These are phyloP conservation scores for Geosmithia morbida DNA, from an alignment of 2,329 filamentous ascomycete species.

Conservation along the genomic window DNA sequence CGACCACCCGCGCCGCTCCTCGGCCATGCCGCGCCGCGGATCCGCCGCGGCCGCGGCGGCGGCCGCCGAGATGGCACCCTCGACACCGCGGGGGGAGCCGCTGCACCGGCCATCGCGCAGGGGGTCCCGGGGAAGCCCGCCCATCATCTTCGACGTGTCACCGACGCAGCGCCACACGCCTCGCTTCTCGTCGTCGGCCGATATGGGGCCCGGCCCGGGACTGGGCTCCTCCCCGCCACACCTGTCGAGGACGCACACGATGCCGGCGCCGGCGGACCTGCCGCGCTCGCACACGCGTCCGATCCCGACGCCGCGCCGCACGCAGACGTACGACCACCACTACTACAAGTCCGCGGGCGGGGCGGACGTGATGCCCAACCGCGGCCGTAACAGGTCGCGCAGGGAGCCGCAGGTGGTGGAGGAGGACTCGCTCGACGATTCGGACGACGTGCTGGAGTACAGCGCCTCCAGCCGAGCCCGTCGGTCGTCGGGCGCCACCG, in stretches of 20 bases:
- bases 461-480: background rate
- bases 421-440: conserved; percentile 20
- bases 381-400: conserved; percentile 22
- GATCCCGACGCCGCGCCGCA: conserved; percentile 9
- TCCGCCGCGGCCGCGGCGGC: conserved; percentile 9
- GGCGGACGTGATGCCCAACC: conserved; percentile 10
- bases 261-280: conserved; percentile 12
- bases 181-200: no score
- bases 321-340: conserved; percentile 20
- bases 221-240: no score
- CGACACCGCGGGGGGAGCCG: conserved; percentile 11
- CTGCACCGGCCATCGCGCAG: conserved; percentile 13
- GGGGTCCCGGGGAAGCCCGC: conserved; percentile 4
- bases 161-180: conserved; percentile 8
- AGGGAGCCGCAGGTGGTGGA: conserved; percentile 19
- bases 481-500: no score
- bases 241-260: no score
- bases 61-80: conserved; percentile 7
- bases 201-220: conserved; percentile 6
- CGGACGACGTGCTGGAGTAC: conserved; percentile 8
- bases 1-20: conserved; percentile 18
- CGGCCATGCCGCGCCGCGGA: conserved; percentile 16
- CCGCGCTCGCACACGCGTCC: conserved; percentile 20
- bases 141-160: conserved; percentile 12
- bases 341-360: conserved; percentile 1